Base-by-base conservation (phyloP, 257 asterid species). In the Echites panduratus region DNA sequence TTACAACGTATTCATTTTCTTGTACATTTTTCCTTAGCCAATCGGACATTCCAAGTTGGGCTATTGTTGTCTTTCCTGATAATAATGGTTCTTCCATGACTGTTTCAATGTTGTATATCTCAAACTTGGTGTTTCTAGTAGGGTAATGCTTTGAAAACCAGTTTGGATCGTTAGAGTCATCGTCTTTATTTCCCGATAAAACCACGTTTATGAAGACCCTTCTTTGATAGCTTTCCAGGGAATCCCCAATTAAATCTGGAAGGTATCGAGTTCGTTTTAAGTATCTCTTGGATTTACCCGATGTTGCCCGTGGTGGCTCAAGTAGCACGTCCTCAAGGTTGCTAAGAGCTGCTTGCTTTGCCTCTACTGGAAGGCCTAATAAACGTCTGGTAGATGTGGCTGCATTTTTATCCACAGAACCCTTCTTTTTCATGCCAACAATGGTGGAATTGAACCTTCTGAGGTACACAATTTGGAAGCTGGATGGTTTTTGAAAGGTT, bases 1-100 rank as follows among this genome's bases (percentile, higher is more conserved):
- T 85, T 78, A 93, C 96, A 0, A 90, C 96, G 67, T 82, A 93
- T 50, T 90, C 98, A 63, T 84, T 86, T 2, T 77, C 79, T 80
- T 75, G 84, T 73, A 87, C 86, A 14, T 81, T 88, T 79, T 85
- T 83, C 64, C 50, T 63, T 3, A 91, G 73, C 95, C 95, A 85
- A 38, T 56, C 82, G 9, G 96, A 86, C 68, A 86, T 79, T 63
- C 85, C 89, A 5, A 73, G 71, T 54, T 71, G 53, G 4, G 78
- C 65, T 17, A 35, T 49, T 59, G 61, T 75, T 54, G 38, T 53
- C 19, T 54, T 29, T n/a, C n/a, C n/a, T n/a, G n/a, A n/a, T 1
- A 61, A 47, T 16, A 52, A 26, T 35, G 70, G 56, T 24, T 76
- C 87, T 8, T 66, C 79, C 12, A 65, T 32, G 44, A 80, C 77